Evolutionary conservation across 345 rosid genomes (phyloP).

Genomic region (Psidium friedrichsthalianum): DNA sequence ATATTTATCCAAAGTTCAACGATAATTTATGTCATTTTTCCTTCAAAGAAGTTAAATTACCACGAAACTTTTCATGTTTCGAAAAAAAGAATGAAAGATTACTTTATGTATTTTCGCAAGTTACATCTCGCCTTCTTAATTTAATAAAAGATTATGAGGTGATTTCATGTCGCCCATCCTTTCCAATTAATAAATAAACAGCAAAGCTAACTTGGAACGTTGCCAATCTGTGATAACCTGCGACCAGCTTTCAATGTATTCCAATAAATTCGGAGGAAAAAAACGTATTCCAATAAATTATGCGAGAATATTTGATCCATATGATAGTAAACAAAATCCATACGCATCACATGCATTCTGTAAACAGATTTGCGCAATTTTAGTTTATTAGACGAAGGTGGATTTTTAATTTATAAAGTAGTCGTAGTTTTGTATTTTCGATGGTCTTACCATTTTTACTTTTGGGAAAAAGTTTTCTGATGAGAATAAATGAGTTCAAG

Average conservation of each 20-base stretch:
- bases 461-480: neutral
- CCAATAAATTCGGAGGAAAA: too few relatives aligned
- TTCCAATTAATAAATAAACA: neutral
- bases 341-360: neutral
- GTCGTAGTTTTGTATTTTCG: neutral
- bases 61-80: neutral
- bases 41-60: neutral
- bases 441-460: neutral
- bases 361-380: neutral
- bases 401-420: too few relatives aligned
- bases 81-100: neutral
- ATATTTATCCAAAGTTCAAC: too few relatives aligned
- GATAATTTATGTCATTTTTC: too few relatives aligned
- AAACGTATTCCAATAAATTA: too few relatives aligned
- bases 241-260: too few relatives aligned
- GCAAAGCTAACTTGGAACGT: neutral
- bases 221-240: neutral
- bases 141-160: neutral
- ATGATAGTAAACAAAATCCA: neutral
- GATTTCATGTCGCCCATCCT: neutral
- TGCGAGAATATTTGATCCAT: neutral
- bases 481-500: neutral
- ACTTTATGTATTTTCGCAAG: neutral
- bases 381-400: too few relatives aligned
- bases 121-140: neutral